These are phyloP conservation scores for Ensete ventricosum DNA, from an alignment of 176 grass and related monocot species.

Conservation along the genomic window DNA sequence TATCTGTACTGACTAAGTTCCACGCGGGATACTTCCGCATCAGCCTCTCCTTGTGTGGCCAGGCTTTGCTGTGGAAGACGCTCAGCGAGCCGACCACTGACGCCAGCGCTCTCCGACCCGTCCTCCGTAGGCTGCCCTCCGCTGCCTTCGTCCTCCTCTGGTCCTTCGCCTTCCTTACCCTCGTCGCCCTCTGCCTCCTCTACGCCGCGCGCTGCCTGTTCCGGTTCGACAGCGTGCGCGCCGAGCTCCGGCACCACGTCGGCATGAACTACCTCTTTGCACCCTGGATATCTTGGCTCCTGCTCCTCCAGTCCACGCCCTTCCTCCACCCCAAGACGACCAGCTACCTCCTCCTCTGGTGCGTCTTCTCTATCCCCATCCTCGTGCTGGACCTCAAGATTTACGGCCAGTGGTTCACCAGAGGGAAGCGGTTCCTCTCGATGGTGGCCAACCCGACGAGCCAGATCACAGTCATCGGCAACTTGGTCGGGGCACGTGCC, in stretches of 20 bases:
- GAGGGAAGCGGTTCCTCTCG: conserved; percentile 43
- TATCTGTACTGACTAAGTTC: conserved; percentile 18
- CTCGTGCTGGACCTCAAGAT: conserved; percentile 53
- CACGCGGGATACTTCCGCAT: conserved; percentile 31
- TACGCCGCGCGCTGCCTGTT: conserved; percentile 3
- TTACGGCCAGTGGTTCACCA: conserved; percentile 61
- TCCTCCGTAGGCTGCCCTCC: conserved; percentile 18
- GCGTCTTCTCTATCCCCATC: conserved; percentile 38
- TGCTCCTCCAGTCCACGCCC: conserved; percentile 40
- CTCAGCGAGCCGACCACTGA: conserved; percentile 23
- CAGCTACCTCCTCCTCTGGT: conserved; percentile 36
- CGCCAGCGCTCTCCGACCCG: background rate
- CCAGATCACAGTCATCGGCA: conserved; percentile 54
- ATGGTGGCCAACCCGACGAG: conserved; percentile 55
- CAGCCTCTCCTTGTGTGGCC: conserved; percentile 26
- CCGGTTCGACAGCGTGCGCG: conserved; percentile 33
- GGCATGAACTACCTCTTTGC: conserved; percentile 76
- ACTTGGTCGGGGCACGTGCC: conserved; percentile 40
- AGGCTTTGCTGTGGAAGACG: conserved; percentile 28
- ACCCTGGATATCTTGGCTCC: conserved; percentile 55
- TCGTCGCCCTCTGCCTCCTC: conserved; percentile 11
- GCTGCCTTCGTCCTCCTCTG: conserved; percentile 30
- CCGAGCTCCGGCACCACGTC: conserved; percentile 60
- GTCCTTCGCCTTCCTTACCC: conserved; percentile 5
- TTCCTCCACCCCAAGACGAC: background rate